Percentiles rank a stretch among this genome's conserved stretches.
Conservation (phyloP, 2,329 filamentous ascomycete genomes). For the Ceratocystis diversiconidia region DNA sequence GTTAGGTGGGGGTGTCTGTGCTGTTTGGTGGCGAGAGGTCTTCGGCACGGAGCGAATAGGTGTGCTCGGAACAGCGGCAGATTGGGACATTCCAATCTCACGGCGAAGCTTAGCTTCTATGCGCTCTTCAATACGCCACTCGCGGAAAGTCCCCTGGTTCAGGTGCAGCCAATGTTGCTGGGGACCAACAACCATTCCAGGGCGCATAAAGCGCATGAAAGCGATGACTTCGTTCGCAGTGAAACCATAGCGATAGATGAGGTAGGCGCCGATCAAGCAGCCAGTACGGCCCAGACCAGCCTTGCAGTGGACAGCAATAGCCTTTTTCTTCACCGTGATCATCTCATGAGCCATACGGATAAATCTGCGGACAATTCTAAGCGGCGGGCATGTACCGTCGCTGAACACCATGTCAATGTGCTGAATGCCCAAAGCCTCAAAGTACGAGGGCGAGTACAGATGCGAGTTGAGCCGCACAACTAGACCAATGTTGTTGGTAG, state of each 20-base stretch:
- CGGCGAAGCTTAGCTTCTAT: constrained; percentile 53
- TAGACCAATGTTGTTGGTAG: constrained; percentile 73
- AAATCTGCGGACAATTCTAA: constrained; percentile 84
- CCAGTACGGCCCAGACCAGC: constrained; percentile 89
- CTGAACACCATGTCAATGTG: constrained; percentile 99
- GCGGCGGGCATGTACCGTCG: constrained; percentile 84
- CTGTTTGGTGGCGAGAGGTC: constrained; percentile 46
- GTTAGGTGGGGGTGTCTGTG: constrained; percentile 78
- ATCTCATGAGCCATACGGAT: constrained; percentile 89
- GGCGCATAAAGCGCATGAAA: constrained; percentile 98
- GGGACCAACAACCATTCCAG: constrained; percentile 95
- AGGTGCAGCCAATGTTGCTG: constrained; percentile 98
- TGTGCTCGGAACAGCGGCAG: constrained; percentile 37
- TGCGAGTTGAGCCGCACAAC: constrained; percentile 93
- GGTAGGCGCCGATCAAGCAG: constrained; percentile 89
- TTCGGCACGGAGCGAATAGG: constrained; percentile 49
- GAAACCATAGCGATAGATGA: constrained; percentile 95
- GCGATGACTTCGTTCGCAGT: constrained; percentile 95
- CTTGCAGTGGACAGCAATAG: constrained; percentile 97
- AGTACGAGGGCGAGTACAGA: constrained; percentile 93
- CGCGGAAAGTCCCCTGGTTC: constrained; percentile 92
- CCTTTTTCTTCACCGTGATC: constrained; percentile 80
- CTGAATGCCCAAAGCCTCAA: constrained; percentile 84
- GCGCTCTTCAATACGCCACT: constrained; percentile 93
- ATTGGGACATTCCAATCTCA: constrained; percentile 38